Evolutionary conservation across 208 protist genomes (phyloP).

Genomic region (Acanthamoeba royreba): DNA sequence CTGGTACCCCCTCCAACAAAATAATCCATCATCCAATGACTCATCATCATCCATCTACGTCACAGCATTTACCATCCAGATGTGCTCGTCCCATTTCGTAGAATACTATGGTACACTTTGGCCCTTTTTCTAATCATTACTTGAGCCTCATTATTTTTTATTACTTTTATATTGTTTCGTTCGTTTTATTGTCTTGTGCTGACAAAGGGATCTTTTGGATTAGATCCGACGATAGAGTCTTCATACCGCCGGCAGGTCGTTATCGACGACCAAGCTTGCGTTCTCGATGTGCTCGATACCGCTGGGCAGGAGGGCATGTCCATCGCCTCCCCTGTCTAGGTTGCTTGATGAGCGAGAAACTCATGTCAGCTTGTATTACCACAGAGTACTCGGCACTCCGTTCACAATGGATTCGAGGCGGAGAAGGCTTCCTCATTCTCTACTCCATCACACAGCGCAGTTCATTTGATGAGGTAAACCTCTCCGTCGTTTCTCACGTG

Average conservation of each 20-base stretch:
- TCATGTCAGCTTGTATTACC: background rate
- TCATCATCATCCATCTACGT: no score
- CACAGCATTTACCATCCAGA: constrained; percentile 19
- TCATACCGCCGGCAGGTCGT: background rate
- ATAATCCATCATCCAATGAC: no score
- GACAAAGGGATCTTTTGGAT: background rate
- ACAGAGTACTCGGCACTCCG: constrained; percentile 65
- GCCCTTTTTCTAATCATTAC: background rate
- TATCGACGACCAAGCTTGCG: constrained; percentile 40
- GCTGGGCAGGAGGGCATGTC: constrained; percentile 61
- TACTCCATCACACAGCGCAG: constrained; percentile 52
- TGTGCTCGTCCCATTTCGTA: background rate
- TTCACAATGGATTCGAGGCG: constrained; percentile 67
- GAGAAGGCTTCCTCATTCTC: constrained; percentile 69
- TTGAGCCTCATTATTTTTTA: background rate
- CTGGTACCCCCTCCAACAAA: no score
- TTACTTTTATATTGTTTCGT: background rate
- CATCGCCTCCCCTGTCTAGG: background rate
- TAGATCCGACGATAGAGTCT: background rate
- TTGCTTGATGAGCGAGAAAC: constrained; percentile 65
- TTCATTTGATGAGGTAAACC: background rate
- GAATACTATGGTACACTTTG: background rate
- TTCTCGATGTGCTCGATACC: constrained; percentile 62
- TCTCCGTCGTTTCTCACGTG: no score
- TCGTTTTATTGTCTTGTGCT: background rate